These are phyloP conservation scores for Halenospora varia DNA, from an alignment of 495 filamentous ascomycete species.

Conservation along the genomic window DNA sequence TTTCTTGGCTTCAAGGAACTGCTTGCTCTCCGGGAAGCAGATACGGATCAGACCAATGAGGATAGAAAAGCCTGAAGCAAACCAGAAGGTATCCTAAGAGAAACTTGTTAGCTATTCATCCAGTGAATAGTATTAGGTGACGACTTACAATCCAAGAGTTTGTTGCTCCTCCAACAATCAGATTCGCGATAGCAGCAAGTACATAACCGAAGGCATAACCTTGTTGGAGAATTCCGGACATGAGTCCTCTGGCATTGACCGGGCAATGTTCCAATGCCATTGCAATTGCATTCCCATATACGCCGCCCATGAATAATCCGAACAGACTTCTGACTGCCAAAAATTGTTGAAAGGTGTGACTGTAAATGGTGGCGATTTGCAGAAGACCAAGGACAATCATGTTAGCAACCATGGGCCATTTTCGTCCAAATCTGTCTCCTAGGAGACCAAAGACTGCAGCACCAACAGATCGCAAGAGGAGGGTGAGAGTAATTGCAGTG, in stretches of 20 bases:
- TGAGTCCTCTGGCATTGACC: conserved; percentile 40
- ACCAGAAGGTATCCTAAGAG: conserved; percentile 29
- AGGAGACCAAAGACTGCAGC: conserved; percentile 68
- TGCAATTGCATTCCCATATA: conserved; percentile 77
- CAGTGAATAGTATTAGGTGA: background rate
- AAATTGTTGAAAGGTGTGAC: conserved; percentile 61
- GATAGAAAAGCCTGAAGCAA: conserved; percentile 60
- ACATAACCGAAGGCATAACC: conserved; percentile 76
- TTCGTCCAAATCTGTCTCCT: conserved; percentile 71
- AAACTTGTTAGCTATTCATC: background rate
- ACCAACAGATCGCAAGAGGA: conserved; percentile 67
- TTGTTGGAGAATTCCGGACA: conserved; percentile 75
- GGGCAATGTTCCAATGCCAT: conserved; percentile 79
- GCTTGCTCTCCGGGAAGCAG: conserved; percentile 64
- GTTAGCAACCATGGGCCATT: conserved; percentile 77
- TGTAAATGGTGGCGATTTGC: conserved; percentile 72
- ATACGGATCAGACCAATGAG: conserved; percentile 58
- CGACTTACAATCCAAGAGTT: conserved; percentile 8
- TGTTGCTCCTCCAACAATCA: conserved; percentile 25
- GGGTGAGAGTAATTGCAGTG: conserved; percentile 69
- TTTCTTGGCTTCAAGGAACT: conserved; percentile 62
- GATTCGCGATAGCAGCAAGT: conserved; percentile 64
- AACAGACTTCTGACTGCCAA: conserved; percentile 66
- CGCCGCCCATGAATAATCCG: conserved; percentile 80
- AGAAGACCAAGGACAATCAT: conserved; percentile 61